Percentiles rank a stretch among this genome's conserved stretches.
These are phyloP conservation scores for Pythium phragmitis DNA, from an alignment of 352 stramenopile species.

Conservation along the genomic window DNA sequence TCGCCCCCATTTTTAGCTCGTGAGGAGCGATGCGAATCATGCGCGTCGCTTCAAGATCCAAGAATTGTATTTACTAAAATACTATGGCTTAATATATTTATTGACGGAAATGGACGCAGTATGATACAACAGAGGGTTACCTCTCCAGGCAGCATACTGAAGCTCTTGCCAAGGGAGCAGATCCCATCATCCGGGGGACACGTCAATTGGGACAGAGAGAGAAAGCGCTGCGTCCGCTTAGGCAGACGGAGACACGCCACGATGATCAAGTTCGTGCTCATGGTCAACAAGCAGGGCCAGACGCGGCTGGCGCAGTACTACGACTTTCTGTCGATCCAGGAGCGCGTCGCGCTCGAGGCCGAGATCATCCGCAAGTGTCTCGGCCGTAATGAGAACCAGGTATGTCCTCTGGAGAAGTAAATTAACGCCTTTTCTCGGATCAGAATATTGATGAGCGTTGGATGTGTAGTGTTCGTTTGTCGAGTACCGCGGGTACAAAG, in stretches of 20 bases:
- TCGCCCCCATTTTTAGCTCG: background rate
- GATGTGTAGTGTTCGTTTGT: slow-evolving; percentile 97
- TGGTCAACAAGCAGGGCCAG: slow-evolving; percentile 99
- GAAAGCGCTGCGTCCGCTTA: slow-evolving; percentile 4
- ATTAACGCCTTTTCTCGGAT: background rate
- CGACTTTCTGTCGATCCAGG: slow-evolving; percentile 98
- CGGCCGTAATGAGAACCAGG: slow-evolving; percentile 95
- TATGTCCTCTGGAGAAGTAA: slow-evolving; percentile 11
- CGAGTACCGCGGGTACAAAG: slow-evolving; percentile 99
- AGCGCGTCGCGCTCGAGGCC: slow-evolving; percentile 97
- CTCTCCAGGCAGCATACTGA: slow-evolving; percentile 5
- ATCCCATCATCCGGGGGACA: background rate
- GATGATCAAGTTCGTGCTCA: slow-evolving; percentile 96
- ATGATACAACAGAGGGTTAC: slow-evolving; percentile 16
- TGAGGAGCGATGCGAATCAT: slow-evolving; percentile 1
- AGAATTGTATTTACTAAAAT: slow-evolving; percentile 2
- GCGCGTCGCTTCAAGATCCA: slow-evolving; percentile 25
- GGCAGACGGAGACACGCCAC: slow-evolving; percentile 5
- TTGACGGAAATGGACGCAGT: background rate
- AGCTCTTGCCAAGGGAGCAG: slow-evolving; percentile 1
- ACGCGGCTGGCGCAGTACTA: slow-evolving; percentile 99
- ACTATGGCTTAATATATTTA: background rate
- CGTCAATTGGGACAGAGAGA: slow-evolving; percentile 6
- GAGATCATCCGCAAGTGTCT: slow-evolving; percentile 99
- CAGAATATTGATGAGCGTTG: background rate